These are phyloP conservation scores for Pyrenophora graminea DNA, from an alignment of 2,329 filamentous ascomycete species.

Conservation along the genomic window DNA sequence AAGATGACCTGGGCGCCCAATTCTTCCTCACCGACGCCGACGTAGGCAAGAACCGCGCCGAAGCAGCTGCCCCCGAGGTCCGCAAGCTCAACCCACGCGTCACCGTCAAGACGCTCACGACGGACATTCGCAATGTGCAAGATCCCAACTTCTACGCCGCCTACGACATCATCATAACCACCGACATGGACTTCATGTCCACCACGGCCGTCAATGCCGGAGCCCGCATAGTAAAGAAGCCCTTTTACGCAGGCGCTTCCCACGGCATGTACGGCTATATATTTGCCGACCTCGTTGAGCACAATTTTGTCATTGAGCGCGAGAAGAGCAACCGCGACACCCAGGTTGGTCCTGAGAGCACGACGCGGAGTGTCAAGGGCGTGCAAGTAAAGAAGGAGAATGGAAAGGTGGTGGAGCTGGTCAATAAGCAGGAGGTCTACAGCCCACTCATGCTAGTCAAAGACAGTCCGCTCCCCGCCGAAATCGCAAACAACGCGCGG, in stretches of 20 bases:
- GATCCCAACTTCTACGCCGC: constrained; percentile 75
- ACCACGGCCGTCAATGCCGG: constrained; percentile 83
- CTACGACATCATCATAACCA: constrained; percentile 88
- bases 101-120: constrained; percentile 70
- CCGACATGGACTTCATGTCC: constrained; percentile 76
- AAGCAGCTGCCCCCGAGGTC: constrained; percentile 76
- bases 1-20: constrained; percentile 71
- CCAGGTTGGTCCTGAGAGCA: constrained; percentile 66
- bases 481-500: constrained; percentile 70
- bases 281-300: constrained; percentile 88
- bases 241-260: constrained; percentile 86
- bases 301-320: constrained; percentile 87
- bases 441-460: constrained; percentile 87
- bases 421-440: constrained; percentile 90
- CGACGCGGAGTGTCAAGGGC: constrained; percentile 74
- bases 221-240: constrained; percentile 74
- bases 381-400: constrained; percentile 67
- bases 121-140: constrained; percentile 60
- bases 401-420: constrained; percentile 75
- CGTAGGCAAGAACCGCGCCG: constrained; percentile 80
- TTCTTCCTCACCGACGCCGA: constrained; percentile 76
- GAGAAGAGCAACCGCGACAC: constrained; percentile 72
- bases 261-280: constrained; percentile 95
- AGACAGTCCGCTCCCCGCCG: constrained; percentile 68
- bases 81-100: constrained; percentile 90